These are phyloP conservation scores for Hymenoscyphus occultus DNA, from an alignment of 2,329 filamentous ascomycete species.

Conservation along the genomic window DNA sequence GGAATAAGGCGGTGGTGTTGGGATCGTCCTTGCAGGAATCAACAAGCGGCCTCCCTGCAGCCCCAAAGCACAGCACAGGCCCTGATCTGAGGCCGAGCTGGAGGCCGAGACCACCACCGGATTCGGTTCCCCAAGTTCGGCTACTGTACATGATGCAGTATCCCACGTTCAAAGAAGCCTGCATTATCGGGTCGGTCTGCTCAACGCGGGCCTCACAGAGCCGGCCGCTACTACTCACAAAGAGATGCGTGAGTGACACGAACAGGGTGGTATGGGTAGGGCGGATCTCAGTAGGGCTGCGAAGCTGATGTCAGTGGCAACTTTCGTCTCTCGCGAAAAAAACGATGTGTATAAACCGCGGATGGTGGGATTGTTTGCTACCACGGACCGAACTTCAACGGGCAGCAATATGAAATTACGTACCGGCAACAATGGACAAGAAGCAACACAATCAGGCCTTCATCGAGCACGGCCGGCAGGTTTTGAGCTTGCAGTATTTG, in stretches of 20 bases:
- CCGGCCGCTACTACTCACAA: not conserved
- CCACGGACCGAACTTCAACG: not conserved
- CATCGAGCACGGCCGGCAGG: constrained; percentile 53
- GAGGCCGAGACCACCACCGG: not conserved
- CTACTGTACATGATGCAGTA: constrained; percentile 6
- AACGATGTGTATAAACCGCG: constrained; percentile 1
- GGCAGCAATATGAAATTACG: not conserved
- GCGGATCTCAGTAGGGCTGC: not conserved
- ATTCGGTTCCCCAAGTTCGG: not conserved
- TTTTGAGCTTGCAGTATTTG: constrained; percentile 64
- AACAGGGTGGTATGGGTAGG: not conserved
- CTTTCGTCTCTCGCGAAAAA: not conserved
- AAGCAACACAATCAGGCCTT: constrained; percentile 27
- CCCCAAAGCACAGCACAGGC: constrained; percentile 4
- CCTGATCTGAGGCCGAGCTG: not conserved
- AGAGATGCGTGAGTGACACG: constrained; percentile 2
- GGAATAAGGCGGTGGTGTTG: not conserved
- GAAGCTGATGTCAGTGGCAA: constrained; percentile 10
- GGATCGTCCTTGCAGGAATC: constrained; percentile 11
- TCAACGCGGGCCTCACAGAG: not conserved
- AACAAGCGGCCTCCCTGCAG: constrained; percentile 6
- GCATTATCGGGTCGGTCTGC: constrained; percentile 2
- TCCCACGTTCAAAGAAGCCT: constrained; percentile 9
- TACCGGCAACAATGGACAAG: constrained; percentile 6
- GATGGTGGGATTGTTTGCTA: not conserved